Conservation (phyloP, 106 monocot species). For the Dioscorea zingiberensis region DNA sequence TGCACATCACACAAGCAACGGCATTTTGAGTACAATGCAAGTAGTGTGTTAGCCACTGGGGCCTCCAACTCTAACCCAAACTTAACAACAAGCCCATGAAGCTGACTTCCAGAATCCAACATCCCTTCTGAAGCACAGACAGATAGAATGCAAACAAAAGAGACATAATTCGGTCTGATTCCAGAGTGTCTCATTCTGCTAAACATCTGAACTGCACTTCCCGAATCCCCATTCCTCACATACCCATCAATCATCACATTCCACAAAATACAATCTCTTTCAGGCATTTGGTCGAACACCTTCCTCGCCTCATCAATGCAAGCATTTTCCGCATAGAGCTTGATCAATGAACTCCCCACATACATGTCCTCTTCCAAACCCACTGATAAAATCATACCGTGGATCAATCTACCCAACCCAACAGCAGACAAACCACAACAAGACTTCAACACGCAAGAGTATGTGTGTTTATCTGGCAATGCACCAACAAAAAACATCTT, state of each 20-base stretch:
- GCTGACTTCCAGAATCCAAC: conserved; percentile 49
- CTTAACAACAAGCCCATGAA: conserved; percentile 58
- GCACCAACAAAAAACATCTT: conserved; percentile 65
- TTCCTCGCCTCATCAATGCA: conserved; percentile 42
- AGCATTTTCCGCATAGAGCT: conserved; percentile 50
- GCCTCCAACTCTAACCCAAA: conserved; percentile 50
- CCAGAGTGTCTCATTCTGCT: conserved; percentile 43
- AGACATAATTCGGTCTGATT: conserved; percentile 38
- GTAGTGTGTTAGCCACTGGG: conserved; percentile 70
- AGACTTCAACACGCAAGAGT: conserved; percentile 67
- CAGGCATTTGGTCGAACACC: conserved; percentile 71
- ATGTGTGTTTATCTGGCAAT: conserved; percentile 65
- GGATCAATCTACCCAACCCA: conserved; percentile 45
- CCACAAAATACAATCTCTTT: conserved; percentile 74
- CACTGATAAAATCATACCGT: conserved; percentile 38
- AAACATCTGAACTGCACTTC: conserved; percentile 52
- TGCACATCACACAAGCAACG: conserved; percentile 40
- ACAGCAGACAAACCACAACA: conserved; percentile 45
- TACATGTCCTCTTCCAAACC: conserved; percentile 59
- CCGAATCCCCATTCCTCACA: conserved; percentile 28
- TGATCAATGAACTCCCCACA: conserved; percentile 78
- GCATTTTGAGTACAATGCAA: conserved; percentile 86
- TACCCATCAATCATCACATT: conserved; percentile 92
- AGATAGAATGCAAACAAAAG: conserved; percentile 55
- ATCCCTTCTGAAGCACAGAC: conserved; percentile 52